Evolutionary conservation across 2,329 filamentous ascomycete genomes (phyloP), one percentile per base, ranked within the genome.

Genomic region (Microdochium paspali): DNA sequence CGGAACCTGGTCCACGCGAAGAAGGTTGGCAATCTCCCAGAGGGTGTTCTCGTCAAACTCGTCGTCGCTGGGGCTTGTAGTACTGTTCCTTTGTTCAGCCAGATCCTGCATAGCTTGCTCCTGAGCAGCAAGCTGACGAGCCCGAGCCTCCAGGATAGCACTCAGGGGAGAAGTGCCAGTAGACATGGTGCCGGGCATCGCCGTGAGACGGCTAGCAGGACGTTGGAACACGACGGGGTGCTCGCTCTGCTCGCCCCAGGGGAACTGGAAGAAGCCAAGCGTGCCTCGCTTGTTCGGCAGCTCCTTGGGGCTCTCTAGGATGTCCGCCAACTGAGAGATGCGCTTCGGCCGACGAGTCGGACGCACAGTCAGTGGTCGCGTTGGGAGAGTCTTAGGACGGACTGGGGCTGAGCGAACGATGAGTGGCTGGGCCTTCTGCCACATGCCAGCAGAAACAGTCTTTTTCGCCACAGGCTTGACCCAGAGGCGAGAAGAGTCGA

Each of bases 211-310:
- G 18, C 35, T n/a, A n/a, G n/a, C 35, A 21, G 35, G 35, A 12
- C 35, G 35, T 20, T 40, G 35, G 35, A 40, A 40, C n/a, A 40
- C 35, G 24, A 63, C 73, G 10, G 73, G 73, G 46, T 70, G 71
- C 59, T 82, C 79, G 20, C 79, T 83, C 54, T 65, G 74, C 62
- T 83, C 79, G 13, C 80, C 80, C 77, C 79, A 83, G 2, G 80
- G 78, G 53, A 83, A 83, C 54, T 81, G 77, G 65, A 82, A 84
- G 55, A 84, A 77, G 4, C 79, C 80, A 18, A 84, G 68, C 10
- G 78, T 82, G 12, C 71, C 77, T 39, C 73, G 69, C 61, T 76
- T 78, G 58, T 80, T 67, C 4, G 73, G 72, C 4, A 84, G 65
- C 30, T 79, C 79, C 56, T 76, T 65, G 3, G 80, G 80, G 52